These are phyloP conservation scores for Yarrowia keelungensis DNA, from an alignment of 805 yeast species.

Conservation along the genomic window DNA sequence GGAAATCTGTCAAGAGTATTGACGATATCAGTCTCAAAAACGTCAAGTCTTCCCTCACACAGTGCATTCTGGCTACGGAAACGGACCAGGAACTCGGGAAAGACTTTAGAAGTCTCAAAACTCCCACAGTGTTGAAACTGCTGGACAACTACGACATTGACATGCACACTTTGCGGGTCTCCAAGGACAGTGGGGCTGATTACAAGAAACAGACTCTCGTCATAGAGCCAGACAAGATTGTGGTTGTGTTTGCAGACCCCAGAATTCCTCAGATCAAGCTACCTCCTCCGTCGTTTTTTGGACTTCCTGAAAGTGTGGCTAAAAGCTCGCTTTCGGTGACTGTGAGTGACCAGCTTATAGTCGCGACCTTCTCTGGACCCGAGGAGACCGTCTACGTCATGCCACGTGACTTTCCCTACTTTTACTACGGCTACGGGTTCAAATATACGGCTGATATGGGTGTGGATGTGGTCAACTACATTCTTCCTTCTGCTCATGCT, in stretches of 20 bases:
- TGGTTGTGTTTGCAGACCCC: background rate
- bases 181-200: background rate
- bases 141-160: background rate
- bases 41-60: background rate
- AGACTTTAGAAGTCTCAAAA: background rate
- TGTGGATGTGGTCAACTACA: background rate
- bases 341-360: background rate
- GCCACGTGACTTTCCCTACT: background rate
- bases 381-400: background rate
- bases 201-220: background rate
- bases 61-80: background rate
- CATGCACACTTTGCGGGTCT: background rate
- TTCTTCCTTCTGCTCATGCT: background rate
- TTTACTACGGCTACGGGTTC: background rate
- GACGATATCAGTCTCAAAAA: background rate
- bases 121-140: background rate
- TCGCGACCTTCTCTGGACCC: background rate
- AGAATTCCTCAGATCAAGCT: background rate
- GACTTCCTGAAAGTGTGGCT: background rate
- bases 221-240: background rate
- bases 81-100: background rate
- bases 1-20: background rate
- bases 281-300: background rate
- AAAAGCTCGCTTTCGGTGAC: background rate
- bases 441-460: background rate